A percentile compares a stretch with the other conserved stretches of the same genome.
Conservation (phyloP, 2,329 filamentous ascomycete species). For the Exserohilum turcica region DNA sequence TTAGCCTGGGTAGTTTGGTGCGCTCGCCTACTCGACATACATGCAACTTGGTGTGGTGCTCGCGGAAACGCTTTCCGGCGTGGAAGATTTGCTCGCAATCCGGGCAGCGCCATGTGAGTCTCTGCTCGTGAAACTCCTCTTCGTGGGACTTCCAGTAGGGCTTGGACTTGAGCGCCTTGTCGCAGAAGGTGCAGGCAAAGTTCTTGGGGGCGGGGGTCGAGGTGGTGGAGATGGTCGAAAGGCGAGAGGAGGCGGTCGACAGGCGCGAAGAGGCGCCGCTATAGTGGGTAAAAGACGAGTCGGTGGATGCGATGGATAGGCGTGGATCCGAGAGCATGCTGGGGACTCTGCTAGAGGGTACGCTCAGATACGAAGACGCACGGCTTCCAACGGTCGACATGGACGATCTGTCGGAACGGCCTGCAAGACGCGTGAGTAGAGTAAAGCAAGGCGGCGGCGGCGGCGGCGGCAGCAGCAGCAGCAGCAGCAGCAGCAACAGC, state of each 20-base stretch:
- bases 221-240: slow-evolving; percentile 43
- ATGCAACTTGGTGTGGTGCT: slow-evolving; percentile 69
- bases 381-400: slow-evolving; percentile 45
- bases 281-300: slow-evolving; percentile 46
- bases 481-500: no score
- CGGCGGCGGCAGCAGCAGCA: no score
- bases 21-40: slow-evolving; percentile 44
- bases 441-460: slow-evolving; percentile 10
- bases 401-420: slow-evolving; percentile 42
- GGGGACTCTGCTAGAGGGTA: slow-evolving; percentile 46
- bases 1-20: slow-evolving; percentile 18
- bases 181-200: slow-evolving; percentile 56
- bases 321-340: slow-evolving; percentile 47
- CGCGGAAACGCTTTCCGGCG: slow-evolving; percentile 70
- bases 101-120: slow-evolving; percentile 70
- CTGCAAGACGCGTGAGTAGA: slow-evolving; percentile 37
- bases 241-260: slow-evolving; percentile 45
- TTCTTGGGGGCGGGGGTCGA: slow-evolving; percentile 45
- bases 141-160: slow-evolving; percentile 74
- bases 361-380: slow-evolving; percentile 45
- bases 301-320: slow-evolving; percentile 46
- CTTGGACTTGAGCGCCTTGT: slow-evolving; percentile 70
- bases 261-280: slow-evolving; percentile 45
- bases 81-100: slow-evolving; percentile 72
- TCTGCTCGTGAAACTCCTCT: slow-evolving; percentile 71